A percentile compares a stretch with the other conserved stretches of the same genome.
Evolutionary conservation across 2,329 filamentous ascomycete species (phyloP).

Genomic region (Leptodontidium sp.): DNA sequence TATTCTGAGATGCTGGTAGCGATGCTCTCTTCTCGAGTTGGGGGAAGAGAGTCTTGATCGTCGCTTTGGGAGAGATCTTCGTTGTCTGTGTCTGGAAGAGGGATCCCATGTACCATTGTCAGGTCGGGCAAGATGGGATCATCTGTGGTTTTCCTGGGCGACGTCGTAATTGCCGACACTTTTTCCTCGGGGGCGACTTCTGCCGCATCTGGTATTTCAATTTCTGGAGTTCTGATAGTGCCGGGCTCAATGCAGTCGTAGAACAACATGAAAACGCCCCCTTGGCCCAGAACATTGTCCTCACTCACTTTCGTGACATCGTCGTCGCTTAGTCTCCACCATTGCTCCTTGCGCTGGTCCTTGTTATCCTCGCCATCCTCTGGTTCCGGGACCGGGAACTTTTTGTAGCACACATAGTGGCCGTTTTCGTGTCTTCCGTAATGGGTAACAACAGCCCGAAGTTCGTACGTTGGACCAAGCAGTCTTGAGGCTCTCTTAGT

Average conservation of each 20-base stretch:
- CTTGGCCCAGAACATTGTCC: constrained; percentile 75
- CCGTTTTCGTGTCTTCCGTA: constrained; percentile 93
- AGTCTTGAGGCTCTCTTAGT: constrained; percentile 58
- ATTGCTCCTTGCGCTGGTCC: constrained; percentile 55
- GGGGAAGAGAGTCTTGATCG: constrained; percentile 18
- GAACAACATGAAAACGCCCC: constrained; percentile 94
- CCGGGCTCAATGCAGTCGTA: constrained; percentile 77
- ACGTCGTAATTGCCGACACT: neutral
- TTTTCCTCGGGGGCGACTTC: neutral
- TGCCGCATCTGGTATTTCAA: neutral
- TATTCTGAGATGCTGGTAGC: constrained; percentile 40
- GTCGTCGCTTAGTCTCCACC: constrained; percentile 94
- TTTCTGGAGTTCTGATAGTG: constrained; percentile 13
- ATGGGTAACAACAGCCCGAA: constrained; percentile 87
- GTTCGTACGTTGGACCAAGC: constrained; percentile 71
- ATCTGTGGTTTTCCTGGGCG: neutral
- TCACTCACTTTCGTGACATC: constrained; percentile 79
- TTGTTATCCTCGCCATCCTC: constrained; percentile 42
- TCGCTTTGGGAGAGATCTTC: constrained; percentile 35
- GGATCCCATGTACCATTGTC: constrained; percentile 31
- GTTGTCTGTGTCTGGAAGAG: constrained; percentile 37
- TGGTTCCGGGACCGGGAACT: constrained; percentile 57
- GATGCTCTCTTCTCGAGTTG: constrained; percentile 33
- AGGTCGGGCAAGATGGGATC: constrained; percentile 12
- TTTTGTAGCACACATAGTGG: constrained; percentile 92